Evolutionary conservation across 352 stramenopile genomes (phyloP), one percentile per base, ranked within the genome.

Genomic region (Phytophthora nicotianae): DNA sequence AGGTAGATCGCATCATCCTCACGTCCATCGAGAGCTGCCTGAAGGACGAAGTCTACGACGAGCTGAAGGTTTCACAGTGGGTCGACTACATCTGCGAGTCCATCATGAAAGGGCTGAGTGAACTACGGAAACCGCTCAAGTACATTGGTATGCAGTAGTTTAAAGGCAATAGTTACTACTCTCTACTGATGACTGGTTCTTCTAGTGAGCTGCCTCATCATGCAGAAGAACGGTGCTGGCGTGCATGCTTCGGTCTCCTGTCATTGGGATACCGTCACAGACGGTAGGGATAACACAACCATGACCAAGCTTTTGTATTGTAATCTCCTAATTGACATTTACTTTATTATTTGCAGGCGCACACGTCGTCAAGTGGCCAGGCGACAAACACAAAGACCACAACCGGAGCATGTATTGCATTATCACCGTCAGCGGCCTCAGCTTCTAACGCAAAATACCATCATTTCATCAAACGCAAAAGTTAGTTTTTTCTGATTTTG

Each of bases 181-280:
- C n/a, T 46, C 50, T 32, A 45, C 24, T 73, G 17, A 60, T 27
- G 4, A 16, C 7, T 50, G 6, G 20, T 43, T 27, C 21, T 5
- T 59, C 29, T 62, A 83, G 88, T 97, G 38, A 97, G 89, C 53
- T 96, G 85, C 51, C 65, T 95, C 7, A 95, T 98, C 68, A 97
- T 98, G 83, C 92, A 98, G 68, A 97, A 97, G 70, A 98, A 97
- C 63, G 92, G 92, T 46, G 91, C 92, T 2, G 92, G 92, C 16
- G 74, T 98, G 10, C 91, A 98, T 59, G 75, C 89, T 8, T 79
- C 86, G 10, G 83, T 97, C 45, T 96, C 88, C 11, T 96, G 89
- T 27, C 93, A 95, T 56, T 97, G 91, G 91, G 92, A 98, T 62
- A 95, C 84, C 0, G 85, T 82, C 62, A 97, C 80, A 17, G 92